Percentiles rank a stretch among this genome's conserved stretches.
Conservation (phyloP, 352 stramenopile species). For the Globisporangium iwayamae region DNA sequence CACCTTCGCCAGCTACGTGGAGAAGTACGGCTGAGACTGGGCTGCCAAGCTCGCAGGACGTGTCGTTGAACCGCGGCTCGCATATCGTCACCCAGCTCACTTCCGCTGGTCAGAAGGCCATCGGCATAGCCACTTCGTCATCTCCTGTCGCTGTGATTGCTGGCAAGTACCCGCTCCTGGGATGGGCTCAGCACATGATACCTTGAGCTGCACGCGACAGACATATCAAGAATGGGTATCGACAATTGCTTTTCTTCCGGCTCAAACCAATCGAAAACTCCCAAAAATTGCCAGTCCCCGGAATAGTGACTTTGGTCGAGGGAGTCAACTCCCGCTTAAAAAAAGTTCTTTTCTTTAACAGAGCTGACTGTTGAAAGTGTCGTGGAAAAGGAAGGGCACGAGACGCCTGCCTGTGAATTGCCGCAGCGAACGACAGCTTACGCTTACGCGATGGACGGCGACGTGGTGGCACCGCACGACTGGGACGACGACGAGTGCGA, state of each 20-base stretch:
- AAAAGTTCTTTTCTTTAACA: too few species aligned
- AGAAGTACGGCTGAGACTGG: conserved; percentile 56
- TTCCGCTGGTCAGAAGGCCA: conserved; percentile 22
- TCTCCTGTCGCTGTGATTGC: conserved; percentile 16
- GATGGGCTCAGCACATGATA: too few species aligned
- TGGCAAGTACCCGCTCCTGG: conserved; percentile 33
- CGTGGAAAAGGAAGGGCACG: background rate
- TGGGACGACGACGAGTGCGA: conserved; percentile 17
- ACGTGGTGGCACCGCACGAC: conserved; percentile 8
- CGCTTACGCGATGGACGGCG: background rate
- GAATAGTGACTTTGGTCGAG: too few species aligned
- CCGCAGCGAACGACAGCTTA: too few species aligned
- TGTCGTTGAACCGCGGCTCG: conserved; percentile 33
- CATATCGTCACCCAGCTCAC: conserved; percentile 18
- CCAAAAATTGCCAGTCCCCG: too few species aligned
- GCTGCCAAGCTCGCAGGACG: conserved; percentile 38
- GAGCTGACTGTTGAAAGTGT: too few species aligned
- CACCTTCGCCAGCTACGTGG: conserved; percentile 36
- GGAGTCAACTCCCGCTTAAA: too few species aligned
- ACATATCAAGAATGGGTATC: too few species aligned
- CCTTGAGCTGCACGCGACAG: too few species aligned
- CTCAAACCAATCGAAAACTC: too few species aligned
- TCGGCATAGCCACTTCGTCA: conserved; percentile 18
- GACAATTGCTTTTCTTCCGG: too few species aligned
- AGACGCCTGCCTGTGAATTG: background rate